phyloP scores from a whole-genome alignment of 352 stramenopile species.

The Pelagophyceae sp. region DNA sequence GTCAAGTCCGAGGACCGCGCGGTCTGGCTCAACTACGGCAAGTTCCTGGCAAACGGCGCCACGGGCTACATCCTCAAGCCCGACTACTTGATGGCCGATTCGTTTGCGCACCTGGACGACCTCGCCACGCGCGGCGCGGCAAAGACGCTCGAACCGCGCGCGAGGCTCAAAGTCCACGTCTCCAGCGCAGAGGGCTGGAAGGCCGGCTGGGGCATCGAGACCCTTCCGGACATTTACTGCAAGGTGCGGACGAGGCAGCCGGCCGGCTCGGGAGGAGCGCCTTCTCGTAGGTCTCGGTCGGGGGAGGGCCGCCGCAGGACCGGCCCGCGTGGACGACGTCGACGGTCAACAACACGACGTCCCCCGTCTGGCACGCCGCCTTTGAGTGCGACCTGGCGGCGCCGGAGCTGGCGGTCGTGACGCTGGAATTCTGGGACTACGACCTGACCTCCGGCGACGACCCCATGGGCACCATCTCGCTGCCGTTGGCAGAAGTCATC shows the following conservation, averaged over 20 bases:
- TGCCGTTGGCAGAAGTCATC: conserved; percentile 29
- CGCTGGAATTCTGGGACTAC: conserved; percentile 46
- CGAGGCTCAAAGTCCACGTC: conserved; percentile 38
- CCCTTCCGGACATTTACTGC: conserved; percentile 9
- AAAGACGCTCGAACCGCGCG: conserved; percentile 41
- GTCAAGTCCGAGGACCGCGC: conserved; percentile 44
- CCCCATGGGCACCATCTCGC: conserved; percentile 38
- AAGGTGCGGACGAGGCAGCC: no score
- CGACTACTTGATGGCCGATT: conserved; percentile 33
- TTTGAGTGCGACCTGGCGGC: conserved; percentile 31
- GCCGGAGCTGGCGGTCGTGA: conserved; percentile 40
- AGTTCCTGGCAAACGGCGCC: conserved; percentile 69
- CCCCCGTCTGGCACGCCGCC: conserved; percentile 42
- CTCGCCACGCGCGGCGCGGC: conserved; percentile 4
- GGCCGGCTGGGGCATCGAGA: neutral
- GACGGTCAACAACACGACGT: conserved; percentile 51
- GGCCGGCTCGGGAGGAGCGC: no score
- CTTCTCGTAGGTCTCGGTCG: no score
- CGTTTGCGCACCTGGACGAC: neutral
- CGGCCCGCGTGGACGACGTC: conserved; percentile 23
- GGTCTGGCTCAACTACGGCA: conserved; percentile 65
- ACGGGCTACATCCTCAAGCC: conserved; percentile 75
- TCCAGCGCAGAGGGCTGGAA: conserved; percentile 43
- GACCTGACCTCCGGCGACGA: conserved; percentile 36
- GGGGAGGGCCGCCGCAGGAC: conserved; percentile 27